phyloP scores from a whole-genome alignment of 2,329 filamentous ascomycete species.

The Stenocarpella maydis region DNA sequence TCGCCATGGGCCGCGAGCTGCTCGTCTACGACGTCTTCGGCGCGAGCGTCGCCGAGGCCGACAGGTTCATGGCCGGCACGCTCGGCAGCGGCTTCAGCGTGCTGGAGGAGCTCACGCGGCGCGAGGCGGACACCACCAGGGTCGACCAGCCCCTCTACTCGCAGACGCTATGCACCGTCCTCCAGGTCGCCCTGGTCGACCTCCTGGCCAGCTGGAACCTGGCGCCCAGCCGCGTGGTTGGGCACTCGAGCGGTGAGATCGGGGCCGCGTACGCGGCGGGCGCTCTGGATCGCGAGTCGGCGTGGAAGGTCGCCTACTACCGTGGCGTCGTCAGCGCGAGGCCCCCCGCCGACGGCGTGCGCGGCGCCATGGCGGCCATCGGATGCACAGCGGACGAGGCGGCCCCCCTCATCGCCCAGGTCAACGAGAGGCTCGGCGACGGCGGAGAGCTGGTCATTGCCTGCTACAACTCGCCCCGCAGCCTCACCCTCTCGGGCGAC shows the following conservation, averaged over 20 bases:
- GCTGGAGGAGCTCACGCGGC: slow-evolving; percentile 40
- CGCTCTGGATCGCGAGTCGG: slow-evolving; percentile 34
- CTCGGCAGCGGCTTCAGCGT: slow-evolving; percentile 23
- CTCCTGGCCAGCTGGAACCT: slow-evolving; percentile 39
- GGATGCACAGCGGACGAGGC: slow-evolving; percentile 30
- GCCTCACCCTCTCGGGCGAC: slow-evolving; percentile 48
- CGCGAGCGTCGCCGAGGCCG: slow-evolving; percentile 24
- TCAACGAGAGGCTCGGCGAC: slow-evolving; percentile 34
- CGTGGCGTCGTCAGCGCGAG: slow-evolving; percentile 34
- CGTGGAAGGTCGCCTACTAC: slow-evolving; percentile 38
- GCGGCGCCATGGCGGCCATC: slow-evolving; percentile 32
- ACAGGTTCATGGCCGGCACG: slow-evolving; percentile 12
- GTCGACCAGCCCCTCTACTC: slow-evolving; percentile 42
- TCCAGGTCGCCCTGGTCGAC: slow-evolving; percentile 48
- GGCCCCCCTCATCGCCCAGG: slow-evolving; percentile 35
- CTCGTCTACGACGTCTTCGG: slow-evolving; percentile 38
- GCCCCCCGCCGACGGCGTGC: neutral
- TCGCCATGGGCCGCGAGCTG: slow-evolving; percentile 41
- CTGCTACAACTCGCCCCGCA: slow-evolving; percentile 40
- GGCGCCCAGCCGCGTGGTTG: slow-evolving; percentile 36
- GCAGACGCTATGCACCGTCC: slow-evolving; percentile 43
- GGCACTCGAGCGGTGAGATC: slow-evolving; percentile 42
- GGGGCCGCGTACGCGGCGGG: slow-evolving; percentile 40
- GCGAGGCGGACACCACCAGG: slow-evolving; percentile 35
- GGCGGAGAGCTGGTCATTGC: slow-evolving; percentile 40